These are phyloP conservation scores for Apophysomyces variabilis DNA, from an alignment of 371 early-diverging fungal genomes.

Conservation along the genomic window DNA sequence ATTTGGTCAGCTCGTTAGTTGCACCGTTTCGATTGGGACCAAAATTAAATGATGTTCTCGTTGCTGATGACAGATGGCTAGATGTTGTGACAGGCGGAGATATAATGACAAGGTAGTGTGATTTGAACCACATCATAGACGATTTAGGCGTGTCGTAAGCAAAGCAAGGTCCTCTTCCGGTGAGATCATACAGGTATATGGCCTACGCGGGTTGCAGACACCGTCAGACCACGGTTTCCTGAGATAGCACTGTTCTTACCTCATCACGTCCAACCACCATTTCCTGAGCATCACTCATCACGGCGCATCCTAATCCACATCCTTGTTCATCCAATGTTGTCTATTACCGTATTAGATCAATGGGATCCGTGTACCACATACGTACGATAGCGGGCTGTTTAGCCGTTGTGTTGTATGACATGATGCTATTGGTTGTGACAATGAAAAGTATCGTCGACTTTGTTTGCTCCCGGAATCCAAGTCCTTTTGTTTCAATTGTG, in stretches of 20 bases:
- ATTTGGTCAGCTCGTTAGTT: slow-evolving; percentile 58
- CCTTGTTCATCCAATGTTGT: slow-evolving; percentile 84
- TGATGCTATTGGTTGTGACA: slow-evolving; percentile 71
- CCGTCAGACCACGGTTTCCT: background rate
- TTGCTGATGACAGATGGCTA: slow-evolving; percentile 37
- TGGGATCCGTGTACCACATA: slow-evolving; percentile 20
- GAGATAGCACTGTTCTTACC: slow-evolving; percentile 22
- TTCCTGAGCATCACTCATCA: slow-evolving; percentile 76
- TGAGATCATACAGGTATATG: slow-evolving; percentile 88
- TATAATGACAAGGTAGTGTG: slow-evolving; percentile 75
- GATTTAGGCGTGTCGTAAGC: slow-evolving; percentile 86
- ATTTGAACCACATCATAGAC: slow-evolving; percentile 75
- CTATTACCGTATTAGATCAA: slow-evolving; percentile 32
- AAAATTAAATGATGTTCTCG: slow-evolving; percentile 38
- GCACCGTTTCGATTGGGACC: slow-evolving; percentile 26
- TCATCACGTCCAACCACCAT: slow-evolving; percentile 88
- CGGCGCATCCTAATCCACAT: slow-evolving; percentile 78
- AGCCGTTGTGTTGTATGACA: slow-evolving; percentile 69
- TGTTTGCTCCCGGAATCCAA: slow-evolving; percentile 80
- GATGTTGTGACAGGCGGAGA: slow-evolving; percentile 66
- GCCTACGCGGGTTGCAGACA: slow-evolving; percentile 50
- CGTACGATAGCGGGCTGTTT: slow-evolving; percentile 57
- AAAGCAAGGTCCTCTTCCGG: slow-evolving; percentile 93
- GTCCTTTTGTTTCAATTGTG: slow-evolving; percentile 35
- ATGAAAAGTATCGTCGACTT: slow-evolving; percentile 73